These are phyloP conservation scores for Mycena vulgaris DNA, from an alignment of 768 basidiomycete genomes.

Conservation along the genomic window DNA sequence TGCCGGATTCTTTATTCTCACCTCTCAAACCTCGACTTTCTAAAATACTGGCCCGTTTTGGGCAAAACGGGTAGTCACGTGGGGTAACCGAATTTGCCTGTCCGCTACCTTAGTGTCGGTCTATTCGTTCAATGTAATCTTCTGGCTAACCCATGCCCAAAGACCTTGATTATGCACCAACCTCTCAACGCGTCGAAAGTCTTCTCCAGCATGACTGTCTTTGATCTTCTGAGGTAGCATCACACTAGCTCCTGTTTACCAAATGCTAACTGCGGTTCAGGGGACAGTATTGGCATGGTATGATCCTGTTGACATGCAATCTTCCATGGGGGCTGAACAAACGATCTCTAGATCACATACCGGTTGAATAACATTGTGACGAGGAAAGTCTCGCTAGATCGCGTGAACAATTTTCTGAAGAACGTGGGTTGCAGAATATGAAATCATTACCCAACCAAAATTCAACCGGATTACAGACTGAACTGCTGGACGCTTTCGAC, in stretches of 20 bases:
- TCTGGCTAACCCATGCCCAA: not conserved
- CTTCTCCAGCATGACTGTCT: conserved; percentile 58
- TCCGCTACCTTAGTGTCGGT: no score
- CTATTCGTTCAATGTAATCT: not conserved
- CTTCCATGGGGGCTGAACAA: no score
- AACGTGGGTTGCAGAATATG: conserved; percentile 46
- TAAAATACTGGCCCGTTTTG: no score
- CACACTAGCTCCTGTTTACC: not conserved
- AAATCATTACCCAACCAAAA: no score
- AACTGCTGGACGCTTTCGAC: conserved; percentile 60
- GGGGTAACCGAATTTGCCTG: no score
- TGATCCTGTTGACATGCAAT: no score
- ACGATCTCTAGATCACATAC: conserved; percentile 12
- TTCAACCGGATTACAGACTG: conserved; percentile 53
- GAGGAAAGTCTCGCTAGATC: conserved; percentile 77
- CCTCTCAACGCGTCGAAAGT: conserved; percentile 40
- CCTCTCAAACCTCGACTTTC: no score
- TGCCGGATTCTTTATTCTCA: no score
- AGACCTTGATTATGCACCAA: conserved; percentile 15
- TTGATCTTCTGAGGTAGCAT: conserved; percentile 59
- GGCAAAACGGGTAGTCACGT: no score
- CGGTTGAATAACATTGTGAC: conserved; percentile 35
- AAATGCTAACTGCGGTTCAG: not conserved
- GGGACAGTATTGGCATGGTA: not conserved
- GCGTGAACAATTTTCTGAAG: conserved; percentile 60